Evolutionary conservation across 108 stramenopile genomes (phyloP), one percentile per base, ranked within the genome.

Genomic region (Aureococcus anophagefferens): DNA sequence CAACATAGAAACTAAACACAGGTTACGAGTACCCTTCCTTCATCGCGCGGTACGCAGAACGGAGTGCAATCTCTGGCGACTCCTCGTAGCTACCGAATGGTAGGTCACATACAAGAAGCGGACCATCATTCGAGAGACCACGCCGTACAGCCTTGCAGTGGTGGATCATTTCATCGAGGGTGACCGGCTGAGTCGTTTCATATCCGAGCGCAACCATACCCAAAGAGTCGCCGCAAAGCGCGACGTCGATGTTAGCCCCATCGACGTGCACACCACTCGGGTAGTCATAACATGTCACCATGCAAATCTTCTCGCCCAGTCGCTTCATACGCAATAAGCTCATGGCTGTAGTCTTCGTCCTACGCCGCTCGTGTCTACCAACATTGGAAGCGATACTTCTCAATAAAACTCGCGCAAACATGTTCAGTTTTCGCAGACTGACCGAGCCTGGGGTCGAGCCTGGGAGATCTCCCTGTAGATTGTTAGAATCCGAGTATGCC

Each of bases 81-180:
- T 96, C 89, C 76, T 96, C 96, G 77, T 96, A 99, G 13, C 91
- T 83, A 37, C 96, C 96, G 79, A 98, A 95, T 5, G 98, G 98
- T 91, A 99, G 93, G 76, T 99, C 98, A 0, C 92, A 94, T 0
- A 99, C 87, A 28, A 99, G 73, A 68, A 99, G 80, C 11, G 93
- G 93, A 30, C 79, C 72, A 67, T 76, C 81, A 34, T 90, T 80
- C 30, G 35, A 44, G 17, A 64, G 30, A 5, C 93, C 93, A 29
- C 86, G 80, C 59, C 91, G 84, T 63, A 96, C 95, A 25, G 91
- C 85, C 68, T 84, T 79, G 78, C 95, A 95, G 76, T 99, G 98
- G 76, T 97, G 94, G 7, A 99, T 79, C 91, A 99, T 98, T 67
- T 93, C 87, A 62, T 96, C 96, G 67, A 99, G 73, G 31, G 93